Base-by-base conservation (phyloP, 2,329 filamentous ascomycete genomes). In the Paecilomyces formosus region DNA sequence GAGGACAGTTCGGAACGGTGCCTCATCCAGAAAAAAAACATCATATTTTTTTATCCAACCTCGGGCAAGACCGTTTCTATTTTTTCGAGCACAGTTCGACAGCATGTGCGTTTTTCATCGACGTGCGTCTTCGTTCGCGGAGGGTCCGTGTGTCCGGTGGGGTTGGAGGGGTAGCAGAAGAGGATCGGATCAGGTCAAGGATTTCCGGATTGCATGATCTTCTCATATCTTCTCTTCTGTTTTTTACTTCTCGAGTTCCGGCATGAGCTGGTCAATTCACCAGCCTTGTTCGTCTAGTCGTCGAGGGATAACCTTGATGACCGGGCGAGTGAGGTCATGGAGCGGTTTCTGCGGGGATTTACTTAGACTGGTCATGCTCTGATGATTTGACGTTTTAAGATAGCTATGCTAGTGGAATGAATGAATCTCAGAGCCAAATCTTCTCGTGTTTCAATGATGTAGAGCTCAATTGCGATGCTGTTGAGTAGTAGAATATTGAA, bases 281-380 rank as follows among this genome's bases (percentile, higher is more conserved):
- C 35, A 24, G 18, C 12, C 24, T 52, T 9, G 26, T 9, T 31
- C 3, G 21, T 52, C 50, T 13, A n/a, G 50, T 22, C 31, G n/a
- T 60, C 15, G 21, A 21, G 49, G 56, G 31, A 53, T n/a, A 30
- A 45, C 39, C 39, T 45, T 18, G 39, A 11, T 45, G 39, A n/a
- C 3, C 4, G 51, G 35, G 49, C 31, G 50, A 51, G 50, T 21
- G 21, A 57, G 54, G 39, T 66, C 62, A 68, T 74, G 72, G 71
- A 74, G 70, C 68, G 70, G 72, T 71, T 61, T 64, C 63, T 64
- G 58, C 61, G 68, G 70, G 67, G 65, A 66, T 70, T 73, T 73
- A 70, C 64, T 64, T 57, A 49, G 45, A 18, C 39, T 45, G 39
- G 39, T 45, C 39, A 45, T n/a, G 62, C 62, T 64, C 64, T 68